Evolutionary conservation across 495 filamentous ascomycete genomes (phyloP), one percentile per base, ranked within the genome.

Genomic region (Hyaloscypha variabilis): DNA sequence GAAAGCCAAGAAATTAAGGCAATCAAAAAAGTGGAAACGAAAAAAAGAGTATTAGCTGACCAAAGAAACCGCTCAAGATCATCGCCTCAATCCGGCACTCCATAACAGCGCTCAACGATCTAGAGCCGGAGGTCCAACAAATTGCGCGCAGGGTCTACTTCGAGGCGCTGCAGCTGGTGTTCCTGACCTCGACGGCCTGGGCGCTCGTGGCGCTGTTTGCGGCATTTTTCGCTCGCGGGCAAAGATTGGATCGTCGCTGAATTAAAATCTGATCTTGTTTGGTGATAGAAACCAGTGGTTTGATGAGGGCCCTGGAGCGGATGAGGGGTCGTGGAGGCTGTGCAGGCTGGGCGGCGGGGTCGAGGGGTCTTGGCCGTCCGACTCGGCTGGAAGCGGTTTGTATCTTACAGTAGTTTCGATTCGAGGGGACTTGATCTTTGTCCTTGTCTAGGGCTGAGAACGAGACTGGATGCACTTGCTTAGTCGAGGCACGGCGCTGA

Each of bases 21-120:
- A 46, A 1, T 19, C 39, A 46, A 11, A 14, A 46, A 4, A 17
- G 19, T 11, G 39, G 4, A 46, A 17, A 46, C 4, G 6, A 46
- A 19, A 3, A 46, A 17, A 46, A 36, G 31, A 36, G 13, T 36
- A 36, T 6, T 46, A 17, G 39, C 39, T 46, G 39, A 46, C 39
- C 4, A 11, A 17, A 17, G 39, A 46, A 46, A 46, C 19, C 39
- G 17, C 24, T 62, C 6, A 71, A 87, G 85, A 72, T 87, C 50
- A 83, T 88, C 39, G 79, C 86, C 42, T 81, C 84, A 50, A 89
- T 90, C 66, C 76, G 87, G 5, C 87, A 88, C 66, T 88, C 86
- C 0, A 81, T 86, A 8, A 82, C 83, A 3, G 81, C 81, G 3
- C 78, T 89, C 42, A 76, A 77, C 26, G 71, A 75, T 10, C 77